These are phyloP conservation scores for Colletotrichum sp. DNA, from an alignment of 2,329 filamentous ascomycete species.

Conservation along the genomic window DNA sequence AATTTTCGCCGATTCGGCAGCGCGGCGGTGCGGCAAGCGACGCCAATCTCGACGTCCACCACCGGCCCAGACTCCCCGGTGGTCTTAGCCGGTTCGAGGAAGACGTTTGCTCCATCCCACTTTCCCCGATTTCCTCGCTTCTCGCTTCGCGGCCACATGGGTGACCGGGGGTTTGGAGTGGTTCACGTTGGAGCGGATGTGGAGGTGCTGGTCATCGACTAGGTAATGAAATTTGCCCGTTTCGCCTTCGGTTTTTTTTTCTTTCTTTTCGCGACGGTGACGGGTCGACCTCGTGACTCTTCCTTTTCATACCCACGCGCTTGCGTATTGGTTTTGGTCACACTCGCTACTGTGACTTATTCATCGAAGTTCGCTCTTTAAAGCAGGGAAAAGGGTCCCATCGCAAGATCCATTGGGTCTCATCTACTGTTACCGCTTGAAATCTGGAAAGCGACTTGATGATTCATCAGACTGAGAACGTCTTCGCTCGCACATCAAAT, in stretches of 20 bases:
- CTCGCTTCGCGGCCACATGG: not conserved
- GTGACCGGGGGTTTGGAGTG: not conserved
- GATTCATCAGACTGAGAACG: not conserved
- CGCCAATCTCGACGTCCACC: not conserved
- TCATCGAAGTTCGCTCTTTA: not conserved
- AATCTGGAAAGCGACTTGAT: not conserved
- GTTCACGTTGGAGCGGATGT: slow-evolving; percentile 8
- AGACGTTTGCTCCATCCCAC: not conserved
- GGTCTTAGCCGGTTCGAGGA: not conserved
- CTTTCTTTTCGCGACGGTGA: not conserved
- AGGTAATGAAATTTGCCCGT: not conserved
- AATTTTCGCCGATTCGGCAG: slow-evolving; percentile 7
- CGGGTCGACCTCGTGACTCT: not conserved
- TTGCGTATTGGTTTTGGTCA: not conserved
- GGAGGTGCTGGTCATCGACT: slow-evolving; percentile 20
- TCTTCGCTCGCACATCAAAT: not conserved
- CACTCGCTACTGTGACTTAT: not conserved
- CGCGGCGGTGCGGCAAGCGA: not conserved
- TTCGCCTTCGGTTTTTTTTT: not conserved
- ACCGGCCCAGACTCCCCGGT: not conserved
- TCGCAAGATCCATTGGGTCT: not conserved
- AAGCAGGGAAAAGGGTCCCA: not conserved
- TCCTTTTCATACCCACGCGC: not conserved
- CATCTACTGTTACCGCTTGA: not conserved
- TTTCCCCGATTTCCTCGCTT: not conserved